Evolutionary conservation across 805 yeast species (phyloP).

Genomic region (Kazachstania kunashirensis): DNA sequence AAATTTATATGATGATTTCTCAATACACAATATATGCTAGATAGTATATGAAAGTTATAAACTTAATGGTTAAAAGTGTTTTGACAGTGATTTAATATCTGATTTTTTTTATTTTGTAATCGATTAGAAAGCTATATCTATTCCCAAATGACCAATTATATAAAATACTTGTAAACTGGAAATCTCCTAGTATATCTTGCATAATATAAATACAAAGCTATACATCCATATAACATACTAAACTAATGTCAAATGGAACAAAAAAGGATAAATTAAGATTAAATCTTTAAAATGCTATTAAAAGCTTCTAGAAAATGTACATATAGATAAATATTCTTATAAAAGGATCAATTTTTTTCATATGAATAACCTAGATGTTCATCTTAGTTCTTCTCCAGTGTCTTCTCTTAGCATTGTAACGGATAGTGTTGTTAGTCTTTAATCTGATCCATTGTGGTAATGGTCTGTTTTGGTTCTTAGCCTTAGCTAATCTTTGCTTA

Average conservation of each 20-base stretch:
- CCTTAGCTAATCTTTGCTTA: slow-evolving; percentile 98
- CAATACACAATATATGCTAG: slow-evolving; percentile 27
- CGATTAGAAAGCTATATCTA: no score
- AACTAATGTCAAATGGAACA: no score
- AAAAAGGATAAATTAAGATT: no score
- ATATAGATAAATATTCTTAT: slow-evolving; percentile 5
- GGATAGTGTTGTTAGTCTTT: slow-evolving; percentile 94
- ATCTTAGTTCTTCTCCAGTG: slow-evolving; percentile 99
- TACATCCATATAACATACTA: no score
- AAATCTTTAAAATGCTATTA: slow-evolving; percentile 6
- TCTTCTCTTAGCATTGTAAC: slow-evolving; percentile 99
- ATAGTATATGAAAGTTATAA: slow-evolving; percentile 28
- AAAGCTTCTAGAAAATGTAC: slow-evolving; percentile 1
- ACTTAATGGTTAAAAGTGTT: slow-evolving; percentile 26
- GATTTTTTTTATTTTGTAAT: no score
- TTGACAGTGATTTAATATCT: slow-evolving; percentile 5
- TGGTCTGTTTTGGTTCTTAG: slow-evolving; percentile 98
- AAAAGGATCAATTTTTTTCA: slow-evolving; percentile 3
- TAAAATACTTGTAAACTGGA: no score
- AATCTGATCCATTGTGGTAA: slow-evolving; percentile 99
- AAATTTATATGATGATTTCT: slow-evolving; percentile 23
- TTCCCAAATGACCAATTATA: no score
- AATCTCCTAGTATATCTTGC: no score
- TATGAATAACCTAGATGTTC: slow-evolving; percentile 28
- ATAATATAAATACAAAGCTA: no score